phyloP scores from a whole-genome alignment of 495 filamentous ascomycete species.

The Glutinoglossum americanum region DNA sequence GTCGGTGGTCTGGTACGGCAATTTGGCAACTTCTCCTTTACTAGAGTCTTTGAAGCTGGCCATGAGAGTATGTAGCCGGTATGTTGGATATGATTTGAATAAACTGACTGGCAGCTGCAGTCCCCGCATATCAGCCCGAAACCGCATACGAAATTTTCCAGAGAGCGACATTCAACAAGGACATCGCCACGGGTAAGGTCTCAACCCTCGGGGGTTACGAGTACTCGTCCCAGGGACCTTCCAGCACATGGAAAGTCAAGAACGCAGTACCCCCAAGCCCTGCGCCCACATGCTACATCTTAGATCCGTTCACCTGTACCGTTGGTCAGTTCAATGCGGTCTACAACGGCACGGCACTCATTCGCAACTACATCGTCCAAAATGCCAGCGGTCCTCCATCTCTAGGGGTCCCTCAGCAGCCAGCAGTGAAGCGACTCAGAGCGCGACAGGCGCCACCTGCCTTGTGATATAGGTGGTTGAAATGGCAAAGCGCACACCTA shows the following conservation, averaged over 20 bases:
- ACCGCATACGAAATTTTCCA: conserved; percentile 16
- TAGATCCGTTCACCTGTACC: conserved; percentile 22
- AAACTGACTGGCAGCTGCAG: conserved; percentile 3
- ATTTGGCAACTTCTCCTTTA: conserved; percentile 24
- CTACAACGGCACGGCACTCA: conserved; percentile 23
- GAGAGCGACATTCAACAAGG: conserved; percentile 14
- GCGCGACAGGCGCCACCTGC: no score
- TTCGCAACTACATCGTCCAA: conserved; percentile 26
- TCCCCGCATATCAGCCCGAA: conserved; percentile 14
- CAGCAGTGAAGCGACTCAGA: no score
- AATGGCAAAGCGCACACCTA: no score
- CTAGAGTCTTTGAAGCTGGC: conserved; percentile 22
- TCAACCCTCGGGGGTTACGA: neutral
- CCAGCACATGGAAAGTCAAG: conserved; percentile 27
- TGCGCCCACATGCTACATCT: conserved; percentile 25
- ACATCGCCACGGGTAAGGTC: conserved; percentile 15
- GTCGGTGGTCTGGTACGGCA: conserved; percentile 18
- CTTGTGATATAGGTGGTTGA: no score
- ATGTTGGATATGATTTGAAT: neutral
- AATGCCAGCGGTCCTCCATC: neutral
- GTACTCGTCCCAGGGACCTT: conserved; percentile 2
- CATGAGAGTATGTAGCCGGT: conserved; percentile 9
- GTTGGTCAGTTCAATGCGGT: conserved; percentile 26
- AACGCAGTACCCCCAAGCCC: conserved; percentile 21
- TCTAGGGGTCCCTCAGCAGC: neutral